Base-by-base conservation (phyloP, 352 stramenopile genomes). In the Phytophthora colocasiae region DNA sequence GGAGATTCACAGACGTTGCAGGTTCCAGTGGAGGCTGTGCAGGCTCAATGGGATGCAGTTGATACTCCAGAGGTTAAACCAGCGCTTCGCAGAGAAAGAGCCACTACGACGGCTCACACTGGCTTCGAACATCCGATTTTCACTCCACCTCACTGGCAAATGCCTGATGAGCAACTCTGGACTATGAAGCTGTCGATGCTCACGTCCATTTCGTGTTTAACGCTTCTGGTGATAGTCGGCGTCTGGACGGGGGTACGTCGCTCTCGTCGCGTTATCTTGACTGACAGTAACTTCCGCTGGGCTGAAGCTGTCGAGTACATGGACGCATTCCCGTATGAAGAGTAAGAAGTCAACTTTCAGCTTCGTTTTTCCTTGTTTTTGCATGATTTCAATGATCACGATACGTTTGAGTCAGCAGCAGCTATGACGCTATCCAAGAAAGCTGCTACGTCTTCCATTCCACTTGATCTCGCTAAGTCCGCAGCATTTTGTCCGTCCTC, bases 401-500 rank as follows among this genome's bases (percentile, higher is more conserved):
- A 52, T 15, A 50, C 17, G 32, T 60, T 58, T 6, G 66, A 54
- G 26, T 73, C 66, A 4, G 48, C 60, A 39, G 66, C 51, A 50
- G 64, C 57, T 19, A 77, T 65, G 8, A 48, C 50, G n/a, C 29
- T 51, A 1, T 81, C 73, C 29, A 87, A 53, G 41, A 77, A 73
- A 10, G 24, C 31, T 15, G 67, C 68, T 4, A 78, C 43, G 1
- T 56, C 48, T 15, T 51, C 44, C 26, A 63, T 77, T 2, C 66
- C 70, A n/a, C 56, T 78, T 3, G 70, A 71, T 8, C 61, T 50
- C 2, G 84, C 84, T 29, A 88, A 48, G 1, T 88, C 58, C 5
- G 79, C 63, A 5, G 80, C 63, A 32, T 79, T 88, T 27, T 74
- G 51, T 0, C 72, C 81, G 2, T 86, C 78, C 29, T 77, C 68